These are phyloP conservation scores for Cutaneotrichosporon arboriforme DNA, from an alignment of 1,284 basidiomycete genomes.

Conservation along the genomic window DNA sequence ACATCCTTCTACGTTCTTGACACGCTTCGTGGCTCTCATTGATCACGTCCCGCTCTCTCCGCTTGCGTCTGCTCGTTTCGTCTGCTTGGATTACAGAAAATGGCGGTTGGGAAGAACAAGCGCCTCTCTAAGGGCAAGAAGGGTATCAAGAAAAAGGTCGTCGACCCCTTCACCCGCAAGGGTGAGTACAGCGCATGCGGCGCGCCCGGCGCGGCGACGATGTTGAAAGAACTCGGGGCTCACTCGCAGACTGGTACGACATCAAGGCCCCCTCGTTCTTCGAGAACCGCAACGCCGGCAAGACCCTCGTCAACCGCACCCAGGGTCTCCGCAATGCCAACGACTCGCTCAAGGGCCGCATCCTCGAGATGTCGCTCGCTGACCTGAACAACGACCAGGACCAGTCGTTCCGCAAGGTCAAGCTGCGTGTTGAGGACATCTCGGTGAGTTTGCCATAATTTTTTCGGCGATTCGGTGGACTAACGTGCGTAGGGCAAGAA, in stretches of 20 bases:
- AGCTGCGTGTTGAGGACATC: conserved; percentile 94
- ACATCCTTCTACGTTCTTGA: not conserved
- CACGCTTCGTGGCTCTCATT: not conserved
- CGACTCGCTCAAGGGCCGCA: conserved; percentile 96
- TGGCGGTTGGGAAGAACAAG: conserved; percentile 99
- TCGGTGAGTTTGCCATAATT: conserved; percentile 27
- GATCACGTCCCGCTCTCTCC: not conserved
- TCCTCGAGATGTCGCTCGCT: conserved; percentile 92
- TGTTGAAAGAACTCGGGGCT: not conserved
- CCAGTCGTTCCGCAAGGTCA: conserved; percentile 99
- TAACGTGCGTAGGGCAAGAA: conserved; percentile 76
- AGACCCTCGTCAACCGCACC: conserved; percentile 98
- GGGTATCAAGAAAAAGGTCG: conserved; percentile 99
- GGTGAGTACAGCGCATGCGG: conserved; percentile 55
- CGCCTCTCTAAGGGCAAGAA: conserved; percentile 99
- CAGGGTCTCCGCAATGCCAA: conserved; percentile 99
- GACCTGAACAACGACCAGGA: conserved; percentile 99
- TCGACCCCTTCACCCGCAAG: conserved; percentile 99
- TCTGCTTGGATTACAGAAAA: conserved; percentile 38
- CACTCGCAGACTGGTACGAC: conserved; percentile 89
- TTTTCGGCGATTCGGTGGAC: not conserved
- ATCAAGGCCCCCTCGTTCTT: conserved; percentile 99
- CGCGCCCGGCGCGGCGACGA: not conserved
- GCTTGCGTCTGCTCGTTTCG: not conserved
- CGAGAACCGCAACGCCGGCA: conserved; percentile 93